A percentile compares a stretch with the other conserved stretches of the same genome.
Conservation (phyloP, 2,329 filamentous ascomycete genomes). For the Neurospora sp. region DNA sequence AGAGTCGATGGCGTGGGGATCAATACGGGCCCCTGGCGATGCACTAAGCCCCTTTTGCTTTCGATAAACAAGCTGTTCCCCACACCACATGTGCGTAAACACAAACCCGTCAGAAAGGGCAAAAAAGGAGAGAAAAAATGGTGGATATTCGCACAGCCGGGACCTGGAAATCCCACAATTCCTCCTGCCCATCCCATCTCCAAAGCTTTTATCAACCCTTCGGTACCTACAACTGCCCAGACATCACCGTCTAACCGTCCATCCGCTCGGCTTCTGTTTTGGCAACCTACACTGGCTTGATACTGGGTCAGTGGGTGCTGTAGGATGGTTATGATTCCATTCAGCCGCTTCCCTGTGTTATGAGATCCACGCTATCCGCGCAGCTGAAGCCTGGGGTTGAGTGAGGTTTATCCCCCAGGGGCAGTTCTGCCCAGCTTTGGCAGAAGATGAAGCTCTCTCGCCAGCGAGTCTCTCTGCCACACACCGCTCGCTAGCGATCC, state of each 20-base stretch:
- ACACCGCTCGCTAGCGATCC: neutral
- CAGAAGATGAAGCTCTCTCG: neutral
- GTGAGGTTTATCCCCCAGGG: neutral
- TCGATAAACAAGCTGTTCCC: constrained; percentile 18
- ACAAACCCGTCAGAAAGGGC: constrained; percentile 2
- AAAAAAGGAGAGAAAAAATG: neutral
- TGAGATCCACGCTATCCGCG: neutral
- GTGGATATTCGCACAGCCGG: neutral
- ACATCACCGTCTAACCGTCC: neutral
- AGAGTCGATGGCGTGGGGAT: constrained; percentile 7
- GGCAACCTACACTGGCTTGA: neutral
- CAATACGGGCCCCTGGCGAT: constrained; percentile 3
- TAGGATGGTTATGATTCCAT: neutral
- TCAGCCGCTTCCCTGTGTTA: neutral
- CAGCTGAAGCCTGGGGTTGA: neutral
- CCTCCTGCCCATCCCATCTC: neutral
- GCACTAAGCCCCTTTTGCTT: constrained; percentile 15
- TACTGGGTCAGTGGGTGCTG: neutral
- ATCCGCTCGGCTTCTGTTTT: neutral
- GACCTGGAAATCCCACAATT: neutral
- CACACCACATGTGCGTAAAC: constrained; percentile 17
- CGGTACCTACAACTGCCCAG: neutral
- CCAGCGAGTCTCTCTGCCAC: neutral
- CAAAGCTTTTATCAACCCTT: neutral
- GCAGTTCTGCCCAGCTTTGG: neutral